Evolutionary conservation across 163 green algal species (phyloP), one percentile per base, ranked within the genome.

Genomic region (Scenedesmus sp.): DNA sequence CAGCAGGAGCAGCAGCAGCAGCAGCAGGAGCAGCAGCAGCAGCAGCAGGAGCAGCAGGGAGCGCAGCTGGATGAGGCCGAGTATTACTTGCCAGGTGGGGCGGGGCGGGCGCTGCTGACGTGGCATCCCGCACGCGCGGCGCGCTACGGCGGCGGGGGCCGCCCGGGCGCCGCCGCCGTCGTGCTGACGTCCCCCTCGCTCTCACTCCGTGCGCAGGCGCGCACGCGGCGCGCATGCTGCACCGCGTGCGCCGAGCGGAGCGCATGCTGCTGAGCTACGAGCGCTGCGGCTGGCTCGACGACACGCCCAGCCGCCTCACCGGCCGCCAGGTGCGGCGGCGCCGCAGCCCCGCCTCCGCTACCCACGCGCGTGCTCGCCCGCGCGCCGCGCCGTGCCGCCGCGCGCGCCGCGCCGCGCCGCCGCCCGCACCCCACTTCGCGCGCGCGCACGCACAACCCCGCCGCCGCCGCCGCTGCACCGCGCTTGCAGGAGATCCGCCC

Each of bases 261-360:
- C 88, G 92, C 76, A 92, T 85, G 80, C 87, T 98, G 74, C 85
- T 97, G 63, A 94, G 87, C 70, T 98, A 98, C 70, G 92, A 98
- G 84, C 88, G 93, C 18, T 87, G 83, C 60, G 94, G 94, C 11
- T 98, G 93, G 94, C 72, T 96, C 63, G 92, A 97, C 24, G 89
- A 96, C 63, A 86, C 94, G 73, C 91, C 93, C 0, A 74, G 89
- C 2, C 83, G 89, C 2, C 67, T 94, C 50, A 97, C 91, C 17
- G 82, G 81, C 17, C 74, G 87, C 26, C 69, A 77, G 69, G 69
- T 66, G 26, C 26, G 69, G 20, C 7, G 33, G 24, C 60, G 22
- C 22, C n/a, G n/a, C n/a, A n/a, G n/a, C n/a, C n/a, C n/a, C n/a
- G n/a, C n/a, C n/a, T n/a, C n/a, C n/a, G n/a, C n/a, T n/a, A n/a